These are phyloP conservation scores for Graphilbum ipis-grandicollis DNA, from an alignment of 2,329 filamentous ascomycete species.

Conservation along the genomic window DNA sequence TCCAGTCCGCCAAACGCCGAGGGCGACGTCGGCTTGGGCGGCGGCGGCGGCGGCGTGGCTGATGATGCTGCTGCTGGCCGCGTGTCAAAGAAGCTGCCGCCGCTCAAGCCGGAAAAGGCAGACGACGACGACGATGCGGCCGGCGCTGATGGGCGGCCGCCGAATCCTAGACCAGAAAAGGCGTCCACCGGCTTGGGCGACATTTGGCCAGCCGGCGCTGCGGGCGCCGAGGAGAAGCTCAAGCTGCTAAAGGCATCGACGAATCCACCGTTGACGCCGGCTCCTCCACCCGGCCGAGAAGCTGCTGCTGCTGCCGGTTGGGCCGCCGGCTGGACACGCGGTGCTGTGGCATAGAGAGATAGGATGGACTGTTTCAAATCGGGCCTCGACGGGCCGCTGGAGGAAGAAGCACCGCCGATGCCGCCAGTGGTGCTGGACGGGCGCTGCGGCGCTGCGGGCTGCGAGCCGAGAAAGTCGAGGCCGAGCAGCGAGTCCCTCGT, in stretches of 20 bases:
- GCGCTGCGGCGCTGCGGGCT: constrained; percentile 51
- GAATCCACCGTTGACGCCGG: constrained; percentile 3
- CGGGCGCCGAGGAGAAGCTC: constrained; percentile 23
- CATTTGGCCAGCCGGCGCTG: constrained; percentile 10
- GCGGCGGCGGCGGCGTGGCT: background rate
- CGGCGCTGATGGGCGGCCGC: constrained; percentile 8
- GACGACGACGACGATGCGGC: constrained; percentile 13
- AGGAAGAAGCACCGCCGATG: constrained; percentile 20
- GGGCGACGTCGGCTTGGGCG: constrained; percentile 4
- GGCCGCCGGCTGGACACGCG: constrained; percentile 50
- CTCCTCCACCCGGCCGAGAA: too few species aligned
- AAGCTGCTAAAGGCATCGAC: constrained; percentile 18
- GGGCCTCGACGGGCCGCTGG: constrained; percentile 54
- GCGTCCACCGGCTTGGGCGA: constrained; percentile 10
- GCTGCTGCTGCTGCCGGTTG: constrained; percentile 15
- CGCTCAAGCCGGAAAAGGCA: constrained; percentile 38
- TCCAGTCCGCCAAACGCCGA: constrained; percentile 33
- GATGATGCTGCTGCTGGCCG: too few species aligned
- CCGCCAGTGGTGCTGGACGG: constrained; percentile 61
- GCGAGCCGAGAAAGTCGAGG: constrained; percentile 74
- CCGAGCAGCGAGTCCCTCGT: constrained; percentile 83
- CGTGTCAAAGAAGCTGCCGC: constrained; percentile 70
- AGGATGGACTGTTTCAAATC: constrained; percentile 96
- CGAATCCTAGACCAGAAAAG: constrained; percentile 9
- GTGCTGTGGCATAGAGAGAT: constrained; percentile 76